Evolutionary conservation across 129 eudicot species (phyloP).

Genomic region (Flaveria bidentis): DNA sequence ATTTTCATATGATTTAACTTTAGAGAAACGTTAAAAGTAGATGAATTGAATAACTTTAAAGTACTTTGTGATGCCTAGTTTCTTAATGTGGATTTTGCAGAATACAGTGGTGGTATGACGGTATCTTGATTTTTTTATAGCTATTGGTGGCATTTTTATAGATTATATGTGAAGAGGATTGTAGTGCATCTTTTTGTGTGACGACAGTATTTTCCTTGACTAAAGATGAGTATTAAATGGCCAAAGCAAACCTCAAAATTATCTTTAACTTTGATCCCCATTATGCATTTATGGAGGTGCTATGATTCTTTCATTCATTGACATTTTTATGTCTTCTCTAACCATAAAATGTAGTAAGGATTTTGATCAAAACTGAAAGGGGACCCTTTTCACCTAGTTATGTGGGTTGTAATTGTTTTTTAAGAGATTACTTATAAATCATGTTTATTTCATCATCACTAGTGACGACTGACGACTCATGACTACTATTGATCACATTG

Average conservation of each 20-base stretch:
- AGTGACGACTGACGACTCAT: conserved; percentile 7
- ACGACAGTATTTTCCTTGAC: conserved; percentile 1
- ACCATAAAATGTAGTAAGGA: neutral
- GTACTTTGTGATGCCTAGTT: conserved; percentile 4
- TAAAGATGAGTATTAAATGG: conserved; percentile 5
- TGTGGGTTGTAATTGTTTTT: neutral
- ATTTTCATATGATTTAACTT: neutral
- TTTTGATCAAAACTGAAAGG: neutral
- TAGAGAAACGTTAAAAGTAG: conserved; percentile 7
- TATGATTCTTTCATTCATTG: conserved; percentile 2
- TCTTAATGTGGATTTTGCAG: conserved; percentile 14
- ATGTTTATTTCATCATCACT: conserved; percentile 2
- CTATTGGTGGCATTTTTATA: conserved; percentile 4
- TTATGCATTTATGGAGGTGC: neutral
- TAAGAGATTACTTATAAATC: conserved; percentile 1
- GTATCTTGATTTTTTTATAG: conserved; percentile 12
- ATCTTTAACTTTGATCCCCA: neutral
- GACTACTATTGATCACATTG: conserved; percentile 23
- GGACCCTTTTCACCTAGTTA: conserved; percentile 1
- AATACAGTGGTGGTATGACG: neutral
- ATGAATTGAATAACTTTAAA: neutral
- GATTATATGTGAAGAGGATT: conserved; percentile 7
- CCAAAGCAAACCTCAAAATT: neutral
- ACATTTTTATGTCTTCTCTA: neutral
- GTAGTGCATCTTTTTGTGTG: neutral